These are phyloP conservation scores for Backusella macrospora DNA, from an alignment of 192 early-diverging fungal species.

Conservation along the genomic window DNA sequence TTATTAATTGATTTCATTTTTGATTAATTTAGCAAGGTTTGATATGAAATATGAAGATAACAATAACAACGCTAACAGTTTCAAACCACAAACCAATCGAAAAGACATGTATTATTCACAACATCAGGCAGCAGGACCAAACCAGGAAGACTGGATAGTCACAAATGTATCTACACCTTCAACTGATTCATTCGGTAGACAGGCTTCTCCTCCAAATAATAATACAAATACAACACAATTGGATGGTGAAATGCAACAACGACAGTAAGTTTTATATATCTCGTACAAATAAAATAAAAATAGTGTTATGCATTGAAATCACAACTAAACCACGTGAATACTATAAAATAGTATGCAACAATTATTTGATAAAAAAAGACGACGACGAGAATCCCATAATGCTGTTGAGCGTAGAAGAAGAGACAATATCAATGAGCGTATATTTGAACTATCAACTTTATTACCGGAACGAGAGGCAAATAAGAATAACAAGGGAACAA, in stretches of 20 bases:
- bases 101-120: not conserved
- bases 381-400: slow-evolving; percentile 95
- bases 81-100: not conserved
- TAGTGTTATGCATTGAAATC: slow-evolving; percentile 17
- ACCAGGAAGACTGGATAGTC: not conserved
- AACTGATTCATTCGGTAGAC: not conserved
- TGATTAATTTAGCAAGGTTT: not conserved
- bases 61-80: slow-evolving; percentile 9
- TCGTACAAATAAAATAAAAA: no score
- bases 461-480: slow-evolving; percentile 85
- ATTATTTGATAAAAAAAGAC: slow-evolving; percentile 80
- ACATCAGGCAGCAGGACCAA: not conserved
- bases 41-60: slow-evolving; percentile 15
- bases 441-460: slow-evolving; percentile 83
- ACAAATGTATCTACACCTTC: slow-evolving; percentile 12
- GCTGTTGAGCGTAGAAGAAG: slow-evolving; percentile 94
- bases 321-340: slow-evolving; percentile 10
- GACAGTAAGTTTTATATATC: slow-evolving; percentile 22
- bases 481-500: slow-evolving; percentile 94
- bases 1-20: not conserved
- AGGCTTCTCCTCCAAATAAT: not conserved
- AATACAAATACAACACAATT: not conserved
- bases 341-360: slow-evolving; percentile 39
- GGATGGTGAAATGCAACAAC: slow-evolving; percentile 24
- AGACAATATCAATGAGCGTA: slow-evolving; percentile 99